phyloP scores from a whole-genome alignment of 2,329 filamentous ascomycete genomes.

The Neonectria neomacrospora region DNA sequence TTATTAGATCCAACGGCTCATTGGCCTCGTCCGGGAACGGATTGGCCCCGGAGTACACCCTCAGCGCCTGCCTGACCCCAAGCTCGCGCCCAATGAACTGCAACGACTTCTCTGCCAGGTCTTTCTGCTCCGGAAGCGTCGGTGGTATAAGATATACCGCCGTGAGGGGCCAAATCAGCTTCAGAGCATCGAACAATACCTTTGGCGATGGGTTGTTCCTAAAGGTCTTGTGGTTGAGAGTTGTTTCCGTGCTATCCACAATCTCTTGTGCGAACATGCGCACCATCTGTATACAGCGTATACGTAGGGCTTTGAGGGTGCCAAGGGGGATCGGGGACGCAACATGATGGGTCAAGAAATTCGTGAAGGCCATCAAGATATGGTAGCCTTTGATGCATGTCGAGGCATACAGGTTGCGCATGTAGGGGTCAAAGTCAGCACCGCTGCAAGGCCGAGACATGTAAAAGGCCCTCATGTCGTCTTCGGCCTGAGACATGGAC shows the following conservation, averaged over 20 bases:
- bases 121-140: constrained; percentile 44
- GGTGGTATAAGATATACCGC: constrained; percentile 46
- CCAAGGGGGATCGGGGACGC: constrained; percentile 37
- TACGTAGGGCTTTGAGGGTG: constrained; percentile 45
- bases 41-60: constrained; percentile 31
- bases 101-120: constrained; percentile 44
- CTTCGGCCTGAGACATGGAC: constrained; percentile 43
- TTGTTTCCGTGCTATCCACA: constrained; percentile 40
- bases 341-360: constrained; percentile 50
- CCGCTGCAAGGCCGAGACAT: constrained; percentile 14
- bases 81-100: constrained; percentile 50
- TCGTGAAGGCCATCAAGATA: constrained; percentile 47
- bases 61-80: constrained; percentile 52
- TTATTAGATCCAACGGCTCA: constrained; percentile 36
- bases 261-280: constrained; percentile 46
- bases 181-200: constrained; percentile 51
- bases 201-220: constrained; percentile 46
- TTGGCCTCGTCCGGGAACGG: constrained; percentile 44
- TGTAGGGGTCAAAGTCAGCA: constrained; percentile 44
- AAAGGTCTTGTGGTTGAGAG: constrained; percentile 41
- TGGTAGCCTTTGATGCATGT: constrained; percentile 51
- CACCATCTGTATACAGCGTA: constrained; percentile 43
- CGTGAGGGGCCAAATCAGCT: constrained; percentile 53
- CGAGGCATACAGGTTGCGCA: constrained; percentile 48
- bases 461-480: constrained; percentile 33